phyloP scores from a whole-genome alignment of 2,329 filamentous ascomycete genomes.

The Nothopassalora personata region DNA sequence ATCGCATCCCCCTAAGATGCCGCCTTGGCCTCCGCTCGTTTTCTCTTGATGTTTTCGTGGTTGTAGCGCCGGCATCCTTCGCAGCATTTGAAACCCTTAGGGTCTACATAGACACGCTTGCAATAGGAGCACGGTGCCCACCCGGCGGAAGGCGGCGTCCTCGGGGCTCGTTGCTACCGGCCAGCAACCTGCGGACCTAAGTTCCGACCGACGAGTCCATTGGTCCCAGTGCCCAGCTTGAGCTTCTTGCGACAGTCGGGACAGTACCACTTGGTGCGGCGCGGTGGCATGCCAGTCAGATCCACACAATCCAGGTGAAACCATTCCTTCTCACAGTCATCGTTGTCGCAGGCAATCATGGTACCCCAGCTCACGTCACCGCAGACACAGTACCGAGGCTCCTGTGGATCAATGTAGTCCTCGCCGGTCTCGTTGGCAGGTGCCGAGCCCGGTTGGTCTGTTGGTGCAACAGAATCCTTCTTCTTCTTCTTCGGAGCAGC shows the following conservation, averaged over 20 bases:
- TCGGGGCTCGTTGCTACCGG: conserved; percentile 4
- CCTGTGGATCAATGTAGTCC: conserved; percentile 62
- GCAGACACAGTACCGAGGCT: conserved; percentile 72
- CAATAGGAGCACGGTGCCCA: conserved; percentile 1
- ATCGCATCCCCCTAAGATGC: conserved; percentile 1
- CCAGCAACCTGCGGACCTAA: not conserved
- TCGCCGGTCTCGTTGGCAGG: conserved; percentile 16
- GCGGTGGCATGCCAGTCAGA: conserved; percentile 61
- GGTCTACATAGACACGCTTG: conserved; percentile 4
- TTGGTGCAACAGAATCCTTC: conserved; percentile 14
- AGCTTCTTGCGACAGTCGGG: conserved; percentile 62
- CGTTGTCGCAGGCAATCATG: conserved; percentile 80
- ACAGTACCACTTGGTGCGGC: conserved; percentile 80
- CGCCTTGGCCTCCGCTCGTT: conserved; percentile 4
- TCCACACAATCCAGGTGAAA: conserved; percentile 77
- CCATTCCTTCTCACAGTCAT: conserved; percentile 75
- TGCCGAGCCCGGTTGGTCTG: conserved; percentile 6
- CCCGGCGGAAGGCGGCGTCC: conserved; percentile 1
- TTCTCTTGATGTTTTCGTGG: conserved; percentile 1
- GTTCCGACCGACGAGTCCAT: conserved; percentile 28
- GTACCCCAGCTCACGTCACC: conserved; percentile 73
- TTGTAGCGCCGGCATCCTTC: not conserved
- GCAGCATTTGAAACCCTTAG: conserved; percentile 1
- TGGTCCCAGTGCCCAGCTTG: conserved; percentile 28
- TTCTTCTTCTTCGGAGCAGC: conserved; percentile 62